Base-by-base conservation (phyloP, 768 basidiomycete species). In the Candolleomyces eurysporus region DNA sequence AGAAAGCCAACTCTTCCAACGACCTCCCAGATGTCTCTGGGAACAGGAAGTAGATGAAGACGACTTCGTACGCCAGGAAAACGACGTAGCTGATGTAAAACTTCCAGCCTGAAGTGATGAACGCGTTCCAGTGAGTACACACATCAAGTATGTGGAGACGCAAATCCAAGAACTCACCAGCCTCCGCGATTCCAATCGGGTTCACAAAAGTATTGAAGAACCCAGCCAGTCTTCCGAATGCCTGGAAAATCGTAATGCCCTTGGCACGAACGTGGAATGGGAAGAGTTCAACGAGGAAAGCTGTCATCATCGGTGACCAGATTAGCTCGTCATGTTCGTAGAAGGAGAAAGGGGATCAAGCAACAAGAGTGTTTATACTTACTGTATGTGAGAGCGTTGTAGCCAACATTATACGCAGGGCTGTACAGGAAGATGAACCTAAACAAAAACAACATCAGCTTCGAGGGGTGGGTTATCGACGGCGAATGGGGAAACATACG, bases 141-240 rank as follows among this genome's bases (percentile, higher is more conserved):
- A 26, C 26, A 21, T 19, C 57, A 49, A 6, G 17, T n/a, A 48
- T 14, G 39, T 9, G 43, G 14, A 21, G 8, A 57, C 6, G 6
- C 21, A 31, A 32, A 11, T 32, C 55, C 11, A 49, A 26, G 19
- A 48, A 64, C 71, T 13, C 46, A 75, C 78, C 82, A 39, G 81
- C 75, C 56, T 83, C 80, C 31, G 72, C 75, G 61, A 86, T 82
- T n/a, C 84, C 84, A 64, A 85, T 85, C 7, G 85, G 85, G 69
- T 86, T 86, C 58, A 86, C 84, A 69, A 85, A 87, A 65, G 84
- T 84, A 67, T 88, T 88, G 78, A 87, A 84, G 74, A 84, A 85
- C 6, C 81, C 75, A 7, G 83, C 83, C 31, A 77, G 70, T 13
- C 85, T 81, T 49, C 79, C 75, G 69, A 81, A 84, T 76, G 79